Evolutionary conservation across 345 rosid species (phyloP).

Genomic region (Gossypioides kirkii): DNA sequence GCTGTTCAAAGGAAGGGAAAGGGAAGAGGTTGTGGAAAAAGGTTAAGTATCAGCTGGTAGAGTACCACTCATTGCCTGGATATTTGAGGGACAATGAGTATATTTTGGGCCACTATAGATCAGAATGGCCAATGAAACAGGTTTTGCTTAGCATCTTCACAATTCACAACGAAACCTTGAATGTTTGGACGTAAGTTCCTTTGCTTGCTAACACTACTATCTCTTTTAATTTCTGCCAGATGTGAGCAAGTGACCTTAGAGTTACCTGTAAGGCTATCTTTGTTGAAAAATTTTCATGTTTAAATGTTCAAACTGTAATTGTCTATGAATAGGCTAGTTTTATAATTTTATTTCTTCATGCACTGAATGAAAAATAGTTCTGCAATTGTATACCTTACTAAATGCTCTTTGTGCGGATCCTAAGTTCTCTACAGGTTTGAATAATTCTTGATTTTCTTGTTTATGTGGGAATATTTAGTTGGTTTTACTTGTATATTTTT

Average conservation of each 20-base stretch:
- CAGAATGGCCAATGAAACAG: conserved; percentile 95
- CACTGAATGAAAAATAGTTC: background rate
- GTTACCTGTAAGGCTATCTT: background rate
- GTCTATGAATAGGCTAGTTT: background rate
- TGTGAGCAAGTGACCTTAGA: background rate
- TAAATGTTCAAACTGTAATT: background rate
- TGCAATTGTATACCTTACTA: background rate
- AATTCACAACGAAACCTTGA: conserved; percentile 87
- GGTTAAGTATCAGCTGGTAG: conserved; percentile 88
- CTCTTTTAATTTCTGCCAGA: background rate
- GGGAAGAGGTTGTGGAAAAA: conserved; percentile 83
- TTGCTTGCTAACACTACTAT: background rate
- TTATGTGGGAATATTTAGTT: background rate
- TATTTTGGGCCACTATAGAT: conserved; percentile 75
- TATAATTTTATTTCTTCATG: background rate
- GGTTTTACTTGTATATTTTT: background rate
- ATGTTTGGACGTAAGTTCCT: conserved; percentile 88
- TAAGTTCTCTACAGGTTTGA: background rate
- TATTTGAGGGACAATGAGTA: conserved; percentile 86
- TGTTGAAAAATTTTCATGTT: background rate
- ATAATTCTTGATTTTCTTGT: background rate
- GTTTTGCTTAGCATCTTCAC: conserved; percentile 71
- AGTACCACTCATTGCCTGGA: conserved; percentile 76
- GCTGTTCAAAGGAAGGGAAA: conserved; percentile 44
- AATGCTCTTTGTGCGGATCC: background rate